Base-by-base conservation (phyloP, 2,329 filamentous ascomycete species). In the Aspergillus tubingensis region DNA sequence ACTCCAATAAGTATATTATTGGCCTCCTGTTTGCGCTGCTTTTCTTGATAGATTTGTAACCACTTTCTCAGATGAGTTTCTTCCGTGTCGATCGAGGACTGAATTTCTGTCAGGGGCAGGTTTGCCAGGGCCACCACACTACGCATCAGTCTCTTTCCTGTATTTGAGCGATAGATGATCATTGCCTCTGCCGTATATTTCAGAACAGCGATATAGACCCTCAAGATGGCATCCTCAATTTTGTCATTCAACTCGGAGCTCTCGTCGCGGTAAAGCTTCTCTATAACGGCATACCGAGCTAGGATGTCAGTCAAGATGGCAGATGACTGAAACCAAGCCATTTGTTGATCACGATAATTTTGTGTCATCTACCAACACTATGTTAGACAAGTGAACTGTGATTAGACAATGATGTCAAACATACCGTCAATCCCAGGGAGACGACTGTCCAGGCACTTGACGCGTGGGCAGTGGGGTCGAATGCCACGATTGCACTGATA, bases 381-480 rank as follows among this genome's bases (percentile, higher is more conserved):
- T 44, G 7, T 39, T 7, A 11, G 1, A 2, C 32, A 27, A 11
- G 49, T 36, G 27, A 3, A n/a, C 23, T 53, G 8, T 36, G 3
- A 13, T 27, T 19, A 4, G 17, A 21, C 15, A 6, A 1, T 3
- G 23, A 53, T 27, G n/a, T 27, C 32, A 49, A 2, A 56, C 53
- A 41, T 49, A 66, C 64, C 4, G 53, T 68, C 19, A 68, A 52
- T 32, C 65, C 59, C 55, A 68, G 54, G 13, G 57, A 67, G 0
- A 68, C 61, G 13, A 67, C 30, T 21, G 53, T 47, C 65, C 61
- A 68, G 13, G 57, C 64, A 57, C 61, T 62, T 32, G 62, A 41
- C 51, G 67, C 59, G 59, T 67, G 48, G 1, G 49, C 8, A 2
- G 61, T 67, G 8, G 61, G 56, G 55, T 68, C 62, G 43, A 62